Evolutionary conservation across 1,284 basidiomycete genomes (phyloP).

Genomic region (Lentinus polychrous): DNA sequence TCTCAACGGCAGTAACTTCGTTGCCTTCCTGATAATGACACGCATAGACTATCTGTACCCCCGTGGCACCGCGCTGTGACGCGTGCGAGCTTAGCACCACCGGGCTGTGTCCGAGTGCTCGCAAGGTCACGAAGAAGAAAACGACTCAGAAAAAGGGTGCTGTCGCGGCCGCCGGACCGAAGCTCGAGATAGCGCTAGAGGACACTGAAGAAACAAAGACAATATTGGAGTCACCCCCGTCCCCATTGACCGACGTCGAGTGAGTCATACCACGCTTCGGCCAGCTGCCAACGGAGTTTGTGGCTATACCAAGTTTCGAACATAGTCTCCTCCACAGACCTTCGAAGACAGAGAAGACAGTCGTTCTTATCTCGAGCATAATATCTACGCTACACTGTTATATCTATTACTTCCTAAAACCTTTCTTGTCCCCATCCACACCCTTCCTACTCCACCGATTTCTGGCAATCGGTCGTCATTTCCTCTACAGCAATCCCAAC

Average conservation of each 20-base stretch:
- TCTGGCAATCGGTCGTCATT: background rate
- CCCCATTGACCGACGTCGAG: constrained; percentile 1
- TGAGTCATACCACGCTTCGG: too few species aligned
- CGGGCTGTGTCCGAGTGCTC: constrained; percentile 58
- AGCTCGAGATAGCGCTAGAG: constrained; percentile 30
- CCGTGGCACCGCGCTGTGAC: constrained; percentile 79
- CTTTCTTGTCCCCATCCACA: constrained; percentile 1
- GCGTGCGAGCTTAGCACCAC: constrained; percentile 53
- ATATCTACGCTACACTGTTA: background rate
- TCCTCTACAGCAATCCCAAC: constrained; percentile 36
- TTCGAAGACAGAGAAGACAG: background rate
- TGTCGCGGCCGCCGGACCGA: constrained; percentile 22
- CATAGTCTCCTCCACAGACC: too few species aligned
- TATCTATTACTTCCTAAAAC: constrained; percentile 1
- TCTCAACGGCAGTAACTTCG: too few species aligned
- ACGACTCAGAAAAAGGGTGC: constrained; percentile 15
- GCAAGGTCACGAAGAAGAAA: constrained; percentile 20
- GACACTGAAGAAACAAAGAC: constrained; percentile 11
- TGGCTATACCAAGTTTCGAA: too few species aligned
- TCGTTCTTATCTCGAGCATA: background rate
- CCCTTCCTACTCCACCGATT: background rate
- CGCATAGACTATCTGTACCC: constrained; percentile 76
- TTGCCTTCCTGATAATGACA: background rate
- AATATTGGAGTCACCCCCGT: background rate
- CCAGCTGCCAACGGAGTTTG: too few species aligned